These are phyloP conservation scores for Podila minutissima DNA, from an alignment of 192 early-diverging fungal species.

Conservation along the genomic window DNA sequence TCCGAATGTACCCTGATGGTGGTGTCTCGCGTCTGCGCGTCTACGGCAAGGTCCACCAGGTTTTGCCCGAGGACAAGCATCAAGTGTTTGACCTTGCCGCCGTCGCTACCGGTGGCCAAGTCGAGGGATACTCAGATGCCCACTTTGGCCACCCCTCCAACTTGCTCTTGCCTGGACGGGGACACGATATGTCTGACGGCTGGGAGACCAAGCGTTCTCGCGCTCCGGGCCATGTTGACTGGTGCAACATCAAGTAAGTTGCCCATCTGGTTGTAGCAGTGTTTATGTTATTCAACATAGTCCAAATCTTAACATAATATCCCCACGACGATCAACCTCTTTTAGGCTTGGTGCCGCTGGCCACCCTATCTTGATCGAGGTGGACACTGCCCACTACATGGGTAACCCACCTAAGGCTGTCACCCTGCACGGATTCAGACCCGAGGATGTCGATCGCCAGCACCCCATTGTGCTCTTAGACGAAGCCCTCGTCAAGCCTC, in stretches of 20 bases:
- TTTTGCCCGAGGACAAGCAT: slow-evolving; percentile 51
- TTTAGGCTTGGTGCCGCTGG: slow-evolving; percentile 78
- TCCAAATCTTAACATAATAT: background rate
- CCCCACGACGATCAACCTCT: slow-evolving; percentile 13
- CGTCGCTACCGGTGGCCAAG: slow-evolving; percentile 70
- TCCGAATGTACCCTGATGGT: slow-evolving; percentile 84
- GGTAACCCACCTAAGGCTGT: slow-evolving; percentile 88
- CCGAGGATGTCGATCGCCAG: slow-evolving; percentile 12
- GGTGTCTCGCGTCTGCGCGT: slow-evolving; percentile 80
- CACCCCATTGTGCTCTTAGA: slow-evolving; percentile 24
- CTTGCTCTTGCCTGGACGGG: slow-evolving; percentile 81
- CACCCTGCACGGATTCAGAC: slow-evolving; percentile 65
- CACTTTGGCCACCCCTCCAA: slow-evolving; percentile 86
- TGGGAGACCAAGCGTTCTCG: slow-evolving; percentile 93
- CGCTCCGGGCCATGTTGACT: slow-evolving; percentile 75
- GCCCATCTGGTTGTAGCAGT: too few species aligned
- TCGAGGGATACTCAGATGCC: slow-evolving; percentile 75
- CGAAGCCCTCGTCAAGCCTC: slow-evolving; percentile 53
- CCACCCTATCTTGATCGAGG: slow-evolving; percentile 72
- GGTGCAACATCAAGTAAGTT: slow-evolving; percentile 53
- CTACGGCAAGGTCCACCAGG: slow-evolving; percentile 75
- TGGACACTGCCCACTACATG: slow-evolving; percentile 90
- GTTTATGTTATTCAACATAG: too few species aligned
- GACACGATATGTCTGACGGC: slow-evolving; percentile 86
- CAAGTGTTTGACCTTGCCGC: slow-evolving; percentile 74